Conservation (phyloP, 495 filamentous ascomycete species). For the Aspergillus leporis region DNA sequence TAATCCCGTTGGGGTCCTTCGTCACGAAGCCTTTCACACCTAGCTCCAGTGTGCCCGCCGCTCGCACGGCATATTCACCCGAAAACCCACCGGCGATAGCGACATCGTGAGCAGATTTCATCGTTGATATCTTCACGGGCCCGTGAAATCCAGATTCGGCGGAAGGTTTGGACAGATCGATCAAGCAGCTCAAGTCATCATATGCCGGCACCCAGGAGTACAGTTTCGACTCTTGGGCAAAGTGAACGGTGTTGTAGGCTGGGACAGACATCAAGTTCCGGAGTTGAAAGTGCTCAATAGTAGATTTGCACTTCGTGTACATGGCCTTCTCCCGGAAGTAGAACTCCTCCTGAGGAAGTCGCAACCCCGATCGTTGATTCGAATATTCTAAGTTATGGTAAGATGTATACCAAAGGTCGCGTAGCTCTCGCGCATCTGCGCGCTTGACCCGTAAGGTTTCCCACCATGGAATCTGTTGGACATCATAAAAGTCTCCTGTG, state of each 20-base stretch:
- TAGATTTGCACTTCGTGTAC: conserved; percentile 63
- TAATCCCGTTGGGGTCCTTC: conserved; percentile 70
- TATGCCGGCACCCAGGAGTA: conserved; percentile 43
- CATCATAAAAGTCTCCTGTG: conserved; percentile 61
- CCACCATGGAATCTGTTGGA: conserved; percentile 79
- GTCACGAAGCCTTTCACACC: conserved; percentile 67
- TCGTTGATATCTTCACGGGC: conserved; percentile 64
- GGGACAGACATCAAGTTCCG: conserved; percentile 77
- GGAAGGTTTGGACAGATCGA: conserved; percentile 60
- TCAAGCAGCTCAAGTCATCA: conserved; percentile 48
- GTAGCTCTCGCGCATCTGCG: conserved; percentile 57
- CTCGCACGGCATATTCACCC: conserved; percentile 76
- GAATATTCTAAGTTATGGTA: conserved; percentile 45
- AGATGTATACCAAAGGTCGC: conserved; percentile 50
- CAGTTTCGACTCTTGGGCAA: conserved; percentile 63
- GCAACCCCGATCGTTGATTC: conserved; percentile 24
- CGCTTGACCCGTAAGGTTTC: conserved; percentile 61
- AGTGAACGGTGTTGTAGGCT: conserved; percentile 75
- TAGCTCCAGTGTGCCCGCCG: conserved; percentile 39
- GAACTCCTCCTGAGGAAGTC: conserved; percentile 30
- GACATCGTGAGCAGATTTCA: conserved; percentile 65
- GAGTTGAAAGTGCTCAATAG: conserved; percentile 83
- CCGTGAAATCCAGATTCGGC: conserved; percentile 40
- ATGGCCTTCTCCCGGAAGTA: conserved; percentile 74
- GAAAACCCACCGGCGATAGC: conserved; percentile 78